These are phyloP conservation scores for Purpureocillium takamizusanense DNA, from an alignment of 2,329 filamentous ascomycete genomes.

Conservation along the genomic window DNA sequence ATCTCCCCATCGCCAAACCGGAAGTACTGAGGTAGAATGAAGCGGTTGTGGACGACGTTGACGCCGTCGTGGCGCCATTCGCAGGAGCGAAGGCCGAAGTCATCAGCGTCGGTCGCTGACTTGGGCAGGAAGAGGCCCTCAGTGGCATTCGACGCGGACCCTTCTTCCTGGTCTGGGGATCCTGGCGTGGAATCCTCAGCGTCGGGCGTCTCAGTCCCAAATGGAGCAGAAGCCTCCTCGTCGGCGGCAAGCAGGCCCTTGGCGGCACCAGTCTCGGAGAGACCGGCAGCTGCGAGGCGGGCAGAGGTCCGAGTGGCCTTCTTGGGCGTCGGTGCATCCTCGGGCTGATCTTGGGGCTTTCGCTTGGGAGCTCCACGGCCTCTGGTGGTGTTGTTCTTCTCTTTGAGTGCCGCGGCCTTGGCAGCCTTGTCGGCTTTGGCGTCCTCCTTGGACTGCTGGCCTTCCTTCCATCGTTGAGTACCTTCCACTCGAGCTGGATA, in stretches of 20 bases:
- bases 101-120: slow-evolving; percentile 37
- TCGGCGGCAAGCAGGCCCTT: slow-evolving; percentile 30
- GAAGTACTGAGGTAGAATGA: slow-evolving; percentile 37
- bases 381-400: slow-evolving; percentile 21
- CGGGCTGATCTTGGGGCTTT: slow-evolving; percentile 39
- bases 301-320: slow-evolving; percentile 27
- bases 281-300: slow-evolving; percentile 13
- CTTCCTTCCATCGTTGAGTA: slow-evolving; percentile 31
- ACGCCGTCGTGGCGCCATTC: slow-evolving; percentile 20
- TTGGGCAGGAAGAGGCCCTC: slow-evolving; percentile 29
- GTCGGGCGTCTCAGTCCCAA: slow-evolving; percentile 20
- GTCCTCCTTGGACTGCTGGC: slow-evolving; percentile 26
- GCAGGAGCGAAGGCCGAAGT: slow-evolving; percentile 37
- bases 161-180: slow-evolving; percentile 22
- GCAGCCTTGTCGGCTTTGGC: slow-evolving; percentile 17
- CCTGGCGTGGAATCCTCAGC: slow-evolving; percentile 26
- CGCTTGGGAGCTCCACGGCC: slow-evolving; percentile 34
- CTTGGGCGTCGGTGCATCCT: slow-evolving; percentile 41
- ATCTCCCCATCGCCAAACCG: slow-evolving; percentile 45
- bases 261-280: slow-evolving; percentile 19
- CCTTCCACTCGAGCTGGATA: slow-evolving; percentile 34
- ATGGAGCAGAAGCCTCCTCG: slow-evolving; percentile 24
- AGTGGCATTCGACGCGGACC: slow-evolving; percentile 8
- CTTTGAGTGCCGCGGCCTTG: slow-evolving; percentile 12
- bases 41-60: slow-evolving; percentile 33